Evolutionary conservation across 768 basidiomycete genomes (phyloP), one percentile per base, ranked within the genome.

Genomic region (Vishniacozyma victoriae): DNA sequence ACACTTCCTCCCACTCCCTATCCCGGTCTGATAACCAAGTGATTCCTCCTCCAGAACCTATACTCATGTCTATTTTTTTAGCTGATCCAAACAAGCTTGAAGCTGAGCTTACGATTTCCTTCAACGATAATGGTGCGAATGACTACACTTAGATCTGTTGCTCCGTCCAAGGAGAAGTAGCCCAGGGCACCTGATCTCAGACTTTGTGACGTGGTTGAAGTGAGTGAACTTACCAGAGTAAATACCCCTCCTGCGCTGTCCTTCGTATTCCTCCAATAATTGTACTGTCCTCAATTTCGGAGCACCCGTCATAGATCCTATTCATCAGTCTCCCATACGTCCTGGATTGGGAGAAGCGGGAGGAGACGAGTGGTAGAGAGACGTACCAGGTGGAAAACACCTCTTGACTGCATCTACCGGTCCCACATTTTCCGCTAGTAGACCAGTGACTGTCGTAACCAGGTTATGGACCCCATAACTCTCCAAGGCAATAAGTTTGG

Each of bases 221-320:
- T 18, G 35, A 36, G n/a, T 9, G 29, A 29, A 48, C 57, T 38
- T 16, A 68, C 73, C 74, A 16, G 92, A 95, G 67, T 97, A 97
- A 15, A 91, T 75, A 22, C 82, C 79, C 23, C 92, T 79, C 26
- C 51, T 48, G 39, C 83, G 78, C 35, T 77, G 69, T 38, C 77
- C 78, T 70, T 96, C 92, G 2, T 95, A 77, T 0, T 75, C 76
- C 53, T 87, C 85, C 6, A 97, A 77, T 27, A 97, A 83, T 71
- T 95, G 86, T 6, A 95, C 84, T 47, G 86, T 88, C 25, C 92
- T 83, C 61, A 93, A 85, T 75, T 96, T 97, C 0, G 92, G 92
- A 0, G 92, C 92, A 27, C 92, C 92, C 2, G 92, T 96, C 92
- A 97, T 97, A 50, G 88, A 91, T 1, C 90, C 89, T 91, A 52